A percentile compares a stretch with the other conserved stretches of the same genome.
phyloP scores from a whole-genome alignment of 1,139 yeast species.

The Suhomyces guaymorum region DNA sequence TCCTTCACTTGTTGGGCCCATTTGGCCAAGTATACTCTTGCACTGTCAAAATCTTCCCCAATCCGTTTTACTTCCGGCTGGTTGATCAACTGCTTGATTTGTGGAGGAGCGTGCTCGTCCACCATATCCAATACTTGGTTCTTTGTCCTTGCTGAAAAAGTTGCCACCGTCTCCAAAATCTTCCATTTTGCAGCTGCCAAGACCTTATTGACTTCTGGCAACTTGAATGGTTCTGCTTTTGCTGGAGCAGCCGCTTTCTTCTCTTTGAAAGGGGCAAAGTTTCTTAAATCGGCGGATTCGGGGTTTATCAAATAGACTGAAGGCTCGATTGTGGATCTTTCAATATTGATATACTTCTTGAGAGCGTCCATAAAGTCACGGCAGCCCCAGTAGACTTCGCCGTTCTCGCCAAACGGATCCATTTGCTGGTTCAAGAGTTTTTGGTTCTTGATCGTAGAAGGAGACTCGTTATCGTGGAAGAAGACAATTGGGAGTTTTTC shows the following conservation, averaged over 20 bases:
- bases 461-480: conserved; percentile 87
- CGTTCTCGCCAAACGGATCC: conserved; percentile 70
- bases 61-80: conserved; percentile 80
- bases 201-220: conserved; percentile 48
- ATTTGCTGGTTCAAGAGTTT: conserved; percentile 61
- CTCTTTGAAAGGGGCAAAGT: conserved; percentile 65
- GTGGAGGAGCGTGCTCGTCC: conserved; percentile 66
- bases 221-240: conserved; percentile 22
- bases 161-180: conserved; percentile 80
- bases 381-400: conserved; percentile 88
- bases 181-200: conserved; percentile 82
- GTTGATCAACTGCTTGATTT: conserved; percentile 61
- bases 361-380: conserved; percentile 65
- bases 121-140: conserved; percentile 59
- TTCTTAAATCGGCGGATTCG: conserved; percentile 69
- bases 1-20: conserved; percentile 97
- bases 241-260: conserved; percentile 16
- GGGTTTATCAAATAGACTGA: conserved; percentile 80
- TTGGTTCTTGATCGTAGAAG: conserved; percentile 67
- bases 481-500: conserved; percentile 78
- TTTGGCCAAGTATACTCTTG: conserved; percentile 86
- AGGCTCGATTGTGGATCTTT: conserved; percentile 68
- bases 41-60: conserved; percentile 91
- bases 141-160: conserved; percentile 70
- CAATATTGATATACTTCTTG: conserved; percentile 56